Conservation (phyloP, 2,329 filamentous ascomycete species). For the Exophiala bonariae region DNA sequence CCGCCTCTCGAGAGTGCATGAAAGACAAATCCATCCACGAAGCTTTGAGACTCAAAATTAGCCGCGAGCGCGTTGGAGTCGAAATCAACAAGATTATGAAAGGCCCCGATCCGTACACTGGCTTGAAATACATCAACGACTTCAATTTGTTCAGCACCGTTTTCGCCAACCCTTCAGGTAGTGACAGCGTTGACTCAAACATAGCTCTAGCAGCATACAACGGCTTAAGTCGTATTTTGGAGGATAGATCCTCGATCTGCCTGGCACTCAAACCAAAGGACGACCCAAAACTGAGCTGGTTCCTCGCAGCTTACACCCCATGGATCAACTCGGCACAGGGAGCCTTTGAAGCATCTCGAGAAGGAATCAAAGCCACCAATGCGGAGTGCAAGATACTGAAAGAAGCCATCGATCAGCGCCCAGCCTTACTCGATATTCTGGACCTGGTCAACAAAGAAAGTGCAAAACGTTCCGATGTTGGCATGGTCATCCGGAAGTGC, state of each 20-base stretch:
- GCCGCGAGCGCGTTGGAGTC: slow-evolving; percentile 80
- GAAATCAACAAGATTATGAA: slow-evolving; percentile 91
- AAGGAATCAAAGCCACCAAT: slow-evolving; percentile 31
- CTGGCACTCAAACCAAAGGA: slow-evolving; percentile 22
- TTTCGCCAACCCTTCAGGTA: slow-evolving; percentile 23
- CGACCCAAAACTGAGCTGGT: slow-evolving; percentile 25
- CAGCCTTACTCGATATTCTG: slow-evolving; percentile 16
- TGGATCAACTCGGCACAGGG: slow-evolving; percentile 14
- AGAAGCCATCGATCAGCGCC: slow-evolving; percentile 25
- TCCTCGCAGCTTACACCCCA: slow-evolving; percentile 28
- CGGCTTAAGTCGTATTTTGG: slow-evolving; percentile 16
- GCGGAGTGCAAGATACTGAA: slow-evolving; percentile 27
- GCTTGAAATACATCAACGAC: slow-evolving; percentile 24
- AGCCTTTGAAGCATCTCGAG: slow-evolving; percentile 26
- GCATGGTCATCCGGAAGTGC: slow-evolving; percentile 26
- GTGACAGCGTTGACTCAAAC: neutral
- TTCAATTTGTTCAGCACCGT: slow-evolving; percentile 26
- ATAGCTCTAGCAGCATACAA: slow-evolving; percentile 17
- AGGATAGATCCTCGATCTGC: slow-evolving; percentile 20
- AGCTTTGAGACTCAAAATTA: slow-evolving; percentile 84
- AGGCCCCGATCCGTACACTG: slow-evolving; percentile 46
- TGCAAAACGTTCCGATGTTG: slow-evolving; percentile 26
- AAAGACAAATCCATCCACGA: slow-evolving; percentile 72
- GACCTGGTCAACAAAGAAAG: slow-evolving; percentile 11
- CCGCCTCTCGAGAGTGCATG: slow-evolving; percentile 71